Evolutionary conservation across 129 eudicot genomes (phyloP), one percentile per base, ranked within the genome.

Genomic region (Flaveria trinervia): DNA sequence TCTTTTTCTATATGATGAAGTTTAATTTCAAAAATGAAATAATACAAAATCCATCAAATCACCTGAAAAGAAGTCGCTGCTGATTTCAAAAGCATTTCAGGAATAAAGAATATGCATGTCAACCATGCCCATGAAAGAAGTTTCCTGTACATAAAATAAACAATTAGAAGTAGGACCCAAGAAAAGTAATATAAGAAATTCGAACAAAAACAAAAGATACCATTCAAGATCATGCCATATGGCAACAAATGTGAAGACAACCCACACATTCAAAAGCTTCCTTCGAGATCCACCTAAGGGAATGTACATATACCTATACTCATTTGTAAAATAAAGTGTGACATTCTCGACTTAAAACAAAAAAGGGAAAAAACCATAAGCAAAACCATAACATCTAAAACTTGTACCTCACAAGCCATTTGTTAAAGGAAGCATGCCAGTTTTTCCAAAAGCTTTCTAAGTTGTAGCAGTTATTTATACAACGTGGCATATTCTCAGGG

Each of bases 51-150:
- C 9, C 41, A 84, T 22, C 49, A 67, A 33, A 52, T 41, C 76
- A 94, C 99, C 99, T 89, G 44, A 73, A 83, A 73, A 72, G 88
- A 68, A 44, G 72, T 83, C 43, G 92, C 84, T 54, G 89, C 89
- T 69, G 96, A 87, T 82, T 94, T 94, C 80, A 94, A 84, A 33
- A 94, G 64, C 87, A 94, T 87, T 82, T 94, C 99, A 16, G 99
- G 99, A 51, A 94, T 81, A 79, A 94, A 94, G 77, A 94, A 94
- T 78, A 91, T 74, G 79, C 98, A 94, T n/a, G 99, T 94, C 84
- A 94, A 91, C 99, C 99, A 94, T 64, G 99, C 99, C 97, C 99
- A 94, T 51, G 97, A 94, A 59, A 94, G 90, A 94, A 94, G 99
- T 77, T 91, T 94, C 99, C 99, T 94, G 86, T 25, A 89, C 36